Conservation (phyloP, 805 yeast species). For the Saccharomycopsis fibuligera region DNA sequence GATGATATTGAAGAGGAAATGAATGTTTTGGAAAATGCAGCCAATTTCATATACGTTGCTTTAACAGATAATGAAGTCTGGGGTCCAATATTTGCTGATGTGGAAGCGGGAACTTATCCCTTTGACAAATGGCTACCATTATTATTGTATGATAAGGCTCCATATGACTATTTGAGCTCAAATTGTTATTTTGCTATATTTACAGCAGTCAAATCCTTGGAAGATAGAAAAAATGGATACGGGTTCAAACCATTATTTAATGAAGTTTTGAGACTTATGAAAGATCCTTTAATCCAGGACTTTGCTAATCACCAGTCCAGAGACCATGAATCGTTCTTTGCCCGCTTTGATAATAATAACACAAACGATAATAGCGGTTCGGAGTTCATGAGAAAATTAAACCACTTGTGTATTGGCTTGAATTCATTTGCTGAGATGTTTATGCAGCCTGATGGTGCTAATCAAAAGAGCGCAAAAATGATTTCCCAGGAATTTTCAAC, state of each 20-base stretch:
- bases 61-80: conserved; percentile 46
- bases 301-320: conserved; percentile 8
- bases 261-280: conserved; percentile 30
- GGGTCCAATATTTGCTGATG: conserved; percentile 35
- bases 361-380: conserved; percentile 19
- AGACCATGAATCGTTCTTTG: conserved; percentile 11
- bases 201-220: conserved; percentile 23
- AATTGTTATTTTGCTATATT: conserved; percentile 19
- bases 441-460: not conserved
- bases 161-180: conserved; percentile 56
- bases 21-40: conserved; percentile 43
- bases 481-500: conserved; percentile 35
- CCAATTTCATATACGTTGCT: conserved; percentile 41
- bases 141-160: conserved; percentile 44
- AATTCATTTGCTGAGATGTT: conserved; percentile 8
- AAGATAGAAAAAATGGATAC: conserved; percentile 5
- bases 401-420: conserved; percentile 4
- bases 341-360: conserved; percentile 16
- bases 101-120: conserved; percentile 25
- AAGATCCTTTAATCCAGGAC: conserved; percentile 9
- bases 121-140: conserved; percentile 43
- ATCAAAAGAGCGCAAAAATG: conserved; percentile 17
- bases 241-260: conserved; percentile 30
- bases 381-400: conserved; percentile 20
- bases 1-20: conserved; percentile 44